phyloP scores from a whole-genome alignment of 1,139 yeast species.

The Sugiyamaella neomexicana region DNA sequence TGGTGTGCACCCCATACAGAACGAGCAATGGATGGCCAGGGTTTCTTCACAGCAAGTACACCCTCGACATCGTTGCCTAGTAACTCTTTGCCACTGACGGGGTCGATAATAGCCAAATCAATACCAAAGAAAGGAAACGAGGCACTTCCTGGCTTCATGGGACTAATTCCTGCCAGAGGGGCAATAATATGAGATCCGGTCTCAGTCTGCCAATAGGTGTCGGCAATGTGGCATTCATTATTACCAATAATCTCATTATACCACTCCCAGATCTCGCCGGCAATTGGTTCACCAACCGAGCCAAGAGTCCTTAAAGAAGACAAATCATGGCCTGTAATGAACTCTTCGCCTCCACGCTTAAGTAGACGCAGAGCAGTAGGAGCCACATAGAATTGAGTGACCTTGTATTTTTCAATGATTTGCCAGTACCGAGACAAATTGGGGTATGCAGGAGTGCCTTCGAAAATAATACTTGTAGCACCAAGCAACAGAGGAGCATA shows the following conservation, averaged over 20 bases:
- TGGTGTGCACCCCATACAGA: conserved; percentile 90
- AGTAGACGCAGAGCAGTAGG: conserved; percentile 96
- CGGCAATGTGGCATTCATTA: conserved; percentile 80
- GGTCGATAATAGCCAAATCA: conserved; percentile 86
- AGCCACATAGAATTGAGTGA: conserved; percentile 96
- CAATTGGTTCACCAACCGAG: conserved; percentile 98
- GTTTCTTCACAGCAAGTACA: conserved; percentile 79
- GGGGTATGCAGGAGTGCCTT: conserved; percentile 98
- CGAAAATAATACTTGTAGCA: conserved; percentile 88
- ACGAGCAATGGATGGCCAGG: conserved; percentile 99
- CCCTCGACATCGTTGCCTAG: conserved; percentile 94
- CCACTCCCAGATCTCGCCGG: conserved; percentile 99
- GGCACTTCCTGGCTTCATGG: conserved; percentile 97
- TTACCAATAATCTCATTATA: conserved; percentile 90
- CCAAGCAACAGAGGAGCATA: conserved; percentile 93
- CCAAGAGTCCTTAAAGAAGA: conserved; percentile 92
- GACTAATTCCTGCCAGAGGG: conserved; percentile 90
- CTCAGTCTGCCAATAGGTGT: conserved; percentile 99
- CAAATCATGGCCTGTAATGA: conserved; percentile 82
- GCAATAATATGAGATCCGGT: conserved; percentile 96
- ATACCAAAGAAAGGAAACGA: conserved; percentile 96
- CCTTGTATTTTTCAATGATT: conserved; percentile 88
- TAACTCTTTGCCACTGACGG: conserved; percentile 81
- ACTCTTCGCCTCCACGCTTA: conserved; percentile 93
- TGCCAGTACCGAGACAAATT: conserved; percentile 97